A percentile compares a stretch with the other conserved stretches of the same genome.
Conservation (phyloP, 2,329 filamentous ascomycete species). For the Cladosporium halotolerans region DNA sequence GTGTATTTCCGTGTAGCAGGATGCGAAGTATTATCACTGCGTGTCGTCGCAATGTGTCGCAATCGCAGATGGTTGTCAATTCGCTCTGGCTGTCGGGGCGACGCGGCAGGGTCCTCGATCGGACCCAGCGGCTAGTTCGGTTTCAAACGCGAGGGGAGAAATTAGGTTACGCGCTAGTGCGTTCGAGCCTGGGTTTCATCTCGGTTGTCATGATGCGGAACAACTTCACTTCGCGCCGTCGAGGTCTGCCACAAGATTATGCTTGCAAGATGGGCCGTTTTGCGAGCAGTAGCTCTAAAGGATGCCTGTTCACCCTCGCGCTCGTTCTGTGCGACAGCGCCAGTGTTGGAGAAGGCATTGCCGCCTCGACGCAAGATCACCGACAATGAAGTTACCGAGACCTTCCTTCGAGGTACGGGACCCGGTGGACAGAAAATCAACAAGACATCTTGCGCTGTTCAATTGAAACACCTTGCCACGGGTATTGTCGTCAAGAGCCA, state of each 20-base stretch:
- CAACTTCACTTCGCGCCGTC: not conserved
- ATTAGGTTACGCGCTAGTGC: not conserved
- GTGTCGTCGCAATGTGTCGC: too few species aligned
- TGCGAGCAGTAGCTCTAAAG: not conserved
- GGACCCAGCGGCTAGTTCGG: too few species aligned
- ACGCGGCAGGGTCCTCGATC: too few species aligned
- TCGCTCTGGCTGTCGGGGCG: too few species aligned
- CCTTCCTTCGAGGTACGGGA: slow-evolving; percentile 83
- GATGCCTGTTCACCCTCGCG: not conserved
- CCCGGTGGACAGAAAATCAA: slow-evolving; percentile 98
- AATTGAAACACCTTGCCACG: slow-evolving; percentile 82
- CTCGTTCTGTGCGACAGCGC: not conserved
- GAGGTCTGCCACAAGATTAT: not conserved
- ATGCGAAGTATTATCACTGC: too few species aligned
- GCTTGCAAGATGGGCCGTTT: slow-evolving; percentile 1
- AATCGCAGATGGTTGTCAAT: too few species aligned
- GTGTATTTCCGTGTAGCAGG: too few species aligned
- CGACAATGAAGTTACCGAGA: slow-evolving; percentile 74
- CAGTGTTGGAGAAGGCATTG: slow-evolving; percentile 49
- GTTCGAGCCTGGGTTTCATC: not conserved
- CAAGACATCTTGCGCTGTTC: slow-evolving; percentile 93
- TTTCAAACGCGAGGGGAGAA: too few species aligned
- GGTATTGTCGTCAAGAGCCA: slow-evolving; percentile 93
- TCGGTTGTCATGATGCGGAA: not conserved
- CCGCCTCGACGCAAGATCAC: slow-evolving; percentile 70